Base-by-base conservation (phyloP, 2,329 filamentous ascomycete species). In the Aspergillus brunneoviolaceus region DNA sequence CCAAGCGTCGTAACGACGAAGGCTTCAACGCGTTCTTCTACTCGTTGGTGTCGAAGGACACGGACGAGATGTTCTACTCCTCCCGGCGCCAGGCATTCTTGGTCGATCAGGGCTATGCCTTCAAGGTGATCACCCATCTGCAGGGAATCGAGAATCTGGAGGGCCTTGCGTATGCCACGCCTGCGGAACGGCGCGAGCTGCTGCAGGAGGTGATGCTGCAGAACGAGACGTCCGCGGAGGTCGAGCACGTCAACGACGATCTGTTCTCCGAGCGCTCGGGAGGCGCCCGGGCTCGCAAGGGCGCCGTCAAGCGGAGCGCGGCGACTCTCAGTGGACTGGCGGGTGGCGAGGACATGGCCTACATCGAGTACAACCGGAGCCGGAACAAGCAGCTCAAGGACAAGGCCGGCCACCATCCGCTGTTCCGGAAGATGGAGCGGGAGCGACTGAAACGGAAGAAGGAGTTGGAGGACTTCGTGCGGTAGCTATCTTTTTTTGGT, bases 21-120 rank as follows among this genome's bases (percentile, higher is more conserved):
- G 95, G 95, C 7, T 99, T 99, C 77, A 99, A 99, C 72, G 95
- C 95, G 0, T 99, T 98, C 77, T 99, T 99, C 81, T 99, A 99
- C 79, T 96, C 92, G 0, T 84, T 99, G 0, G 95, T 99, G 3
- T 96, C 91, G 5, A 98, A 98, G 75, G 95, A 99, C 73, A 99
- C 95, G 0, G 89, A 93, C 63, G 95, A 99, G 75, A 98, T 99
- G 94, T 95, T 88, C 73, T 99, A 96, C 76, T 97, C 94, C 0
- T 93, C 92, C 4, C 98, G 97, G 77, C 86, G 95, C 10, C 95
- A 99, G 76, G 94, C 95, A 1, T 99, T 99, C 80, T 82, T 99
- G 1, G 93, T 99, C 23, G 95, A 99, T 67, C 95, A 99, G 77
- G 95, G 95, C 10, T 99, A 99, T 74, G 94, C 95, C 0, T 99